These are phyloP conservation scores for Triticum turgidum DNA, from an alignment of 176 grass and related monocot genomes.

Conservation along the genomic window DNA sequence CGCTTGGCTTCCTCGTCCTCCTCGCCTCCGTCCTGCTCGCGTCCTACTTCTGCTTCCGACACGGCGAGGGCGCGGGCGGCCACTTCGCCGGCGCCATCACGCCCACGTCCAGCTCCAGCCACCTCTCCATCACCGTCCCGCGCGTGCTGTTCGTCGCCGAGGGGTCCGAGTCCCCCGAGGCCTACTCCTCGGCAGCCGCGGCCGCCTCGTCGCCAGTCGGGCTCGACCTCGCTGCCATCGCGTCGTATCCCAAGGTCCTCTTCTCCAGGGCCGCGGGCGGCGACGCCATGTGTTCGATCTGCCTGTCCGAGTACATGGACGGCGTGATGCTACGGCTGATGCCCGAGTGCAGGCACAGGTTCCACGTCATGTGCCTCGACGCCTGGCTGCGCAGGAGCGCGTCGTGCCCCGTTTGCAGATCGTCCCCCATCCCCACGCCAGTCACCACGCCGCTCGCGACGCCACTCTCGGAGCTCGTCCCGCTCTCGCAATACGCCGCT, in stretches of 20 bases:
- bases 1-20: slow-evolving; percentile 58
- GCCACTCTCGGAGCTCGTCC: slow-evolving; percentile 75
- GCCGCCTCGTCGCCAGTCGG: slow-evolving; percentile 36
- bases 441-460: slow-evolving; percentile 60
- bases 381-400: slow-evolving; percentile 72
- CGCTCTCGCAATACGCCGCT: slow-evolving; percentile 78
- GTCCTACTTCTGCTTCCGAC: slow-evolving; percentile 45
- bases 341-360: slow-evolving; percentile 78
- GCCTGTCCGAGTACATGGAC: slow-evolving; percentile 81
- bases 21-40: slow-evolving; percentile 44
- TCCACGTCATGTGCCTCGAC: slow-evolving; percentile 73
- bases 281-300: slow-evolving; percentile 68
- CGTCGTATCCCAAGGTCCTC: slow-evolving; percentile 64
- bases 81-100: slow-evolving; percentile 13
- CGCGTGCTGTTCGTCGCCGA: slow-evolving; percentile 82
- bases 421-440: slow-evolving; percentile 82
- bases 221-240: slow-evolving; percentile 59
- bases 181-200: slow-evolving; percentile 34
- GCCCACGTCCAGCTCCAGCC: slow-evolving; percentile 38
- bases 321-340: slow-evolving; percentile 78
- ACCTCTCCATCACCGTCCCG: slow-evolving; percentile 51
- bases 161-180: slow-evolving; percentile 52
- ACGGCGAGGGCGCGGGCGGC: neutral
- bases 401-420: slow-evolving; percentile 83
- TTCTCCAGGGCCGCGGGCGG: slow-evolving; percentile 34